Percentiles rank a stretch among this genome's conserved stretches.
phyloP scores from a whole-genome alignment of 192 early-diverging fungal species.

The Coemansia sp. region DNA sequence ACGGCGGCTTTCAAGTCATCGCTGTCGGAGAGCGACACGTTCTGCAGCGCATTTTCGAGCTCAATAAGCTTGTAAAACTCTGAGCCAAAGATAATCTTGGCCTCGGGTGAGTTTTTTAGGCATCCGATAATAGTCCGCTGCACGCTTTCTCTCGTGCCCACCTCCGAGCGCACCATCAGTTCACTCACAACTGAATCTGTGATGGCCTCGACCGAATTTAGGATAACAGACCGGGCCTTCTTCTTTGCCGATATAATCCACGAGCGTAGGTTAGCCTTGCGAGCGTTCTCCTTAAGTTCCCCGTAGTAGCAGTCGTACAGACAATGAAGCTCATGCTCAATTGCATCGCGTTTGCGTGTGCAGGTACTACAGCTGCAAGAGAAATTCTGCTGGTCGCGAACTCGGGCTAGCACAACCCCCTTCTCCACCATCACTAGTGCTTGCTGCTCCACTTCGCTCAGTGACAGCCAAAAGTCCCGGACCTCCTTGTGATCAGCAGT shows the following conservation, averaged over 20 bases:
- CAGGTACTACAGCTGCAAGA: constrained; percentile 51
- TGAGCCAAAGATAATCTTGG: constrained; percentile 15
- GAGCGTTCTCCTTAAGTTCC: constrained; percentile 35
- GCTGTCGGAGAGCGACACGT: constrained; percentile 5
- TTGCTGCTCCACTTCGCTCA: constrained; percentile 34
- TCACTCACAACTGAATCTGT: constrained; percentile 15
- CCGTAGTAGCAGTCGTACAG: constrained; percentile 49
- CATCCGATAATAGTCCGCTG: constrained; percentile 15
- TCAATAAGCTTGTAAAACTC: constrained; percentile 15
- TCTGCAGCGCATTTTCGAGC: constrained; percentile 15
- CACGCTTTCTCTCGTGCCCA: constrained; percentile 7
- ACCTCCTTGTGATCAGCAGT: constrained; percentile 34
- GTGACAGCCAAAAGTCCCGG: constrained; percentile 39
- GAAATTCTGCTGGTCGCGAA: constrained; percentile 52
- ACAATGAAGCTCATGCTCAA: constrained; percentile 44
- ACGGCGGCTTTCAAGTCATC: constrained; percentile 1
- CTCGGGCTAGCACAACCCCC: constrained; percentile 35
- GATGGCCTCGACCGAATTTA: constrained; percentile 21
- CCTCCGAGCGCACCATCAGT: background rate
- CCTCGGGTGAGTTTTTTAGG: constrained; percentile 16
- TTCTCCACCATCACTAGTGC: constrained; percentile 38
- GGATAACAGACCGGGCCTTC: constrained; percentile 18
- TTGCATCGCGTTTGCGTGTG: constrained; percentile 48
- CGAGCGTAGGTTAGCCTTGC: constrained; percentile 29
- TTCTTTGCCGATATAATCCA: constrained; percentile 16